Percentiles rank a stretch among this genome's conserved stretches.
Evolutionary conservation across 179 eudicot genomes (phyloP).

Genomic region (Silene coronaria): DNA sequence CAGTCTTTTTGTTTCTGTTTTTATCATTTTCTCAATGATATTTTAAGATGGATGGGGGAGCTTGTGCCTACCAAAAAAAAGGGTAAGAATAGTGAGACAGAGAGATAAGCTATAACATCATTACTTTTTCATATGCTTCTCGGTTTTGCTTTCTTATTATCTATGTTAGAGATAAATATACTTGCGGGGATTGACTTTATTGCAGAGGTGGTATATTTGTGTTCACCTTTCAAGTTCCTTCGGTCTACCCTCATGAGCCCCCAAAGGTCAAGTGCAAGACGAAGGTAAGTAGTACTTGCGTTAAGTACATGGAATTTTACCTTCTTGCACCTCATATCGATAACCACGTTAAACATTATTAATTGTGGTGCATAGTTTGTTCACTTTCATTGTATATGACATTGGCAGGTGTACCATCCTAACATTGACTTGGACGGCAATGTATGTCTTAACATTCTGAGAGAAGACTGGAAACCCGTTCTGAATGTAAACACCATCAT

Average conservation of each 20-base stretch:
- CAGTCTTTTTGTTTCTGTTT: neutral
- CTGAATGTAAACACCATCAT: slow-evolving; percentile 78
- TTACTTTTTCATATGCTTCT: neutral
- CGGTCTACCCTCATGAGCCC: slow-evolving; percentile 73
- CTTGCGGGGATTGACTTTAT: neutral
- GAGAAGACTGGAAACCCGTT: slow-evolving; percentile 99
- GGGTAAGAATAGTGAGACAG: neutral
- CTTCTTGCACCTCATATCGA: neutral
- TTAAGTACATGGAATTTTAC: neutral
- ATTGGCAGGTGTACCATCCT: slow-evolving; percentile 82
- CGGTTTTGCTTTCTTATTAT: neutral
- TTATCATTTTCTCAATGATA: neutral
- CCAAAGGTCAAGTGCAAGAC: slow-evolving; percentile 90
- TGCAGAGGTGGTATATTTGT: slow-evolving; percentile 61
- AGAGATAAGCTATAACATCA: neutral
- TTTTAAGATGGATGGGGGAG: neutral
- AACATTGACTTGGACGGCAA: slow-evolving; percentile 96
- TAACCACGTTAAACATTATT: neutral
- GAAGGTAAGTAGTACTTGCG: slow-evolving; percentile 38
- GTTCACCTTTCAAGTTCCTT: slow-evolving; percentile 57
- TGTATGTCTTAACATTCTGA: slow-evolving; percentile 84
- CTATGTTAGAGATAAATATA: neutral
- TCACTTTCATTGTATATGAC: neutral
- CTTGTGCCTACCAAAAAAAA: neutral
- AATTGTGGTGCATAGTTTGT: neutral